A percentile compares a stretch with the other conserved stretches of the same genome.
phyloP scores from a whole-genome alignment of 2,329 filamentous ascomycete species.

The Colletotrichum paranaense region DNA sequence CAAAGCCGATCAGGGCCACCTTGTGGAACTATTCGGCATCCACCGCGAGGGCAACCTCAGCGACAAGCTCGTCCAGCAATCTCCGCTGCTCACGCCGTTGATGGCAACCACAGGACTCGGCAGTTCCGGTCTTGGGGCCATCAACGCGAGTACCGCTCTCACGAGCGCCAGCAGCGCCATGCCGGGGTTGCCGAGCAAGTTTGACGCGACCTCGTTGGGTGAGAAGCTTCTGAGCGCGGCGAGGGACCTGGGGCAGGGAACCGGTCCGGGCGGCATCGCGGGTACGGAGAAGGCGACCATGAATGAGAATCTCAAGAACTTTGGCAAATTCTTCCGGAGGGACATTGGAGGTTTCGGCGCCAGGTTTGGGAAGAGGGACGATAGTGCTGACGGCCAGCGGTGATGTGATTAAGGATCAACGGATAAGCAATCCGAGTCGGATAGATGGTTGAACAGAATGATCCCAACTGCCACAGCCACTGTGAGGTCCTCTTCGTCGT shows the following conservation, averaged over 20 bases:
- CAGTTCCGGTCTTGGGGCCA: conserved; percentile 45
- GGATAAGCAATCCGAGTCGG: not conserved
- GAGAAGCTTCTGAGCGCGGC: conserved; percentile 91
- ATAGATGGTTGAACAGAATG: not conserved
- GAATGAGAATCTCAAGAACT: conserved; percentile 94
- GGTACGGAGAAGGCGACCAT: conserved; percentile 74
- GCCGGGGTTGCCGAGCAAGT: conserved; percentile 63
- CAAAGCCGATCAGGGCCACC: conserved; percentile 82
- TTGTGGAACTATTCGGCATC: conserved; percentile 85
- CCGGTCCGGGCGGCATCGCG: conserved; percentile 45
- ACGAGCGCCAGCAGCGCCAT: conserved; percentile 45
- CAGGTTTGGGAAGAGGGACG: conserved; percentile 75
- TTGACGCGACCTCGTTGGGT: conserved; percentile 85
- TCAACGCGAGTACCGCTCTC: conserved; percentile 57
- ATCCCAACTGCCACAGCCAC: no score
- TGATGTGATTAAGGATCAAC: conserved; percentile 5
- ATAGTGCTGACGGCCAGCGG: conserved; percentile 46
- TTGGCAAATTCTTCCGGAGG: conserved; percentile 94
- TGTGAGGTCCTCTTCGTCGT: no score
- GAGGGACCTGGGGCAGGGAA: conserved; percentile 76
- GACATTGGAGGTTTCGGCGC: conserved; percentile 83
- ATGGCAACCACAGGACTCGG: conserved; percentile 58
- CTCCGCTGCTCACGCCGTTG: conserved; percentile 77
- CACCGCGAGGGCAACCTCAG: conserved; percentile 83
- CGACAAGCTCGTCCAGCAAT: conserved; percentile 76